Evolutionary conservation across 768 basidiomycete species (phyloP), one percentile per base, ranked within the genome.

Genomic region (Hygrocybe punicea): DNA sequence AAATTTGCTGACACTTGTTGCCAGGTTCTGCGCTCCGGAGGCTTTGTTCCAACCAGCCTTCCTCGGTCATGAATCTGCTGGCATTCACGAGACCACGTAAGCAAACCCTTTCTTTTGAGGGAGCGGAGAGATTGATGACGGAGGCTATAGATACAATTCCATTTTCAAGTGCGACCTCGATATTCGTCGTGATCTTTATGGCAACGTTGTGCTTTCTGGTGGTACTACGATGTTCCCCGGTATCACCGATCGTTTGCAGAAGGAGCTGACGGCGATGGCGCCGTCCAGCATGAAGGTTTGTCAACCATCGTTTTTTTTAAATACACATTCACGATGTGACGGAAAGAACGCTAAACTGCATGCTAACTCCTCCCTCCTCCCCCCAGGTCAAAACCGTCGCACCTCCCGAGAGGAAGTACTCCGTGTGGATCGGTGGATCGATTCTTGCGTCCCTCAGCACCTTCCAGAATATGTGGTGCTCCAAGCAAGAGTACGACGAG

Each of bases 381-480:
- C 19, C 48, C 21, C 58, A 84, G 82, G 87, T 93, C 77, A 93
- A 92, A 84, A 92, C 94, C 56, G 88, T 92, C 58, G 90, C 93
- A 58, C 93, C 93, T 51, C 92, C 93, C 54, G 93, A 96, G 80
- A 80, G 93, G 65, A 96, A 92, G 72, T 93, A 93, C 83, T 93
- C 91, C 55, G 93, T 95, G 75, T 97, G 94, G 91, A 93, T 93
- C 65, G 89, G 89, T 77, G 89, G 88, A 58, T 88, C 86, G 44
- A 91, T 90, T 65, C 76, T 91, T 63, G 93, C 93, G 42, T 93
- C 91, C 34, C 82, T 97, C 50, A 88, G 84, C 68, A 95, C 93
- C 65, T 96, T 96, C 93, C 93, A 96, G 79, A 94, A 93, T 71
- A 77, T 95, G 76, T 97, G 94, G 93, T 88, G 88, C 76, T 86